Evolutionary conservation across 306 rosid genomes (phyloP).

Genomic region (Casuarina cunninghamiana): DNA sequence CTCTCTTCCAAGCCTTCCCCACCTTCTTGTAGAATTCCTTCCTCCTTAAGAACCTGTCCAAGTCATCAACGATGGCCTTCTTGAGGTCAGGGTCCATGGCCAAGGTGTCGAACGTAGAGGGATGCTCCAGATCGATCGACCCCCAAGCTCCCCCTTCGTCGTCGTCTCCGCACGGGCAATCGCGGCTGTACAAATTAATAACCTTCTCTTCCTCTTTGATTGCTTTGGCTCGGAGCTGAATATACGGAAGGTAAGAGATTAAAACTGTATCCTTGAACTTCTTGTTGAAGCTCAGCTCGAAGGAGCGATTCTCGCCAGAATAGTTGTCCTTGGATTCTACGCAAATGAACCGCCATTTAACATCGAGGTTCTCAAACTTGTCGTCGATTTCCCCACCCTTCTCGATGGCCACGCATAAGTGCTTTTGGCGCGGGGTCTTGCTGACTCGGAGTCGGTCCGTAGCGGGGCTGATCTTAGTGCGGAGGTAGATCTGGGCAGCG

Average conservation of each 20-base stretch:
- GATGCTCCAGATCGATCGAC: conserved; percentile 40
- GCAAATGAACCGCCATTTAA: conserved; percentile 31
- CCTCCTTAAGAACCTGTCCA: conserved; percentile 38
- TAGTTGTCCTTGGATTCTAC: neutral
- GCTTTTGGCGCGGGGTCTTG: conserved; percentile 28
- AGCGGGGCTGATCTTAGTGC: conserved; percentile 23
- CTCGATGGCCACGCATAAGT: conserved; percentile 17
- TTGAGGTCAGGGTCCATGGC: conserved; percentile 40
- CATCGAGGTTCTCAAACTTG: conserved; percentile 3
- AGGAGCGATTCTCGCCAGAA: conserved; percentile 7
- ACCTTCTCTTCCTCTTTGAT: conserved; percentile 23
- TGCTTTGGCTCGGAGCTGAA: conserved; percentile 21
- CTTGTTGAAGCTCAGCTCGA: conserved; percentile 31
- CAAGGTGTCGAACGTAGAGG: conserved; percentile 38
- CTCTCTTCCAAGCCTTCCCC: conserved; percentile 54
- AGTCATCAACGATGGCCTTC: conserved; percentile 20
- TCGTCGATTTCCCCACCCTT: conserved; percentile 29
- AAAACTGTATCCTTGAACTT: conserved; percentile 27
- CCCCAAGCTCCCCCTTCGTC: conserved; percentile 13
- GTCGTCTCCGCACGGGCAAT: neutral
- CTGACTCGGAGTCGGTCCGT: conserved; percentile 25
- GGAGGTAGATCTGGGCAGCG: conserved; percentile 40
- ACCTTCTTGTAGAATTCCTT: conserved; percentile 37
- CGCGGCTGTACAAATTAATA: conserved; percentile 29
- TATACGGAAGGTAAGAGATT: conserved; percentile 29